Evolutionary conservation across 257 asterid species (phyloP), one percentile per base, ranked within the genome.

Genomic region (Dorcoceras hygrometricum): DNA sequence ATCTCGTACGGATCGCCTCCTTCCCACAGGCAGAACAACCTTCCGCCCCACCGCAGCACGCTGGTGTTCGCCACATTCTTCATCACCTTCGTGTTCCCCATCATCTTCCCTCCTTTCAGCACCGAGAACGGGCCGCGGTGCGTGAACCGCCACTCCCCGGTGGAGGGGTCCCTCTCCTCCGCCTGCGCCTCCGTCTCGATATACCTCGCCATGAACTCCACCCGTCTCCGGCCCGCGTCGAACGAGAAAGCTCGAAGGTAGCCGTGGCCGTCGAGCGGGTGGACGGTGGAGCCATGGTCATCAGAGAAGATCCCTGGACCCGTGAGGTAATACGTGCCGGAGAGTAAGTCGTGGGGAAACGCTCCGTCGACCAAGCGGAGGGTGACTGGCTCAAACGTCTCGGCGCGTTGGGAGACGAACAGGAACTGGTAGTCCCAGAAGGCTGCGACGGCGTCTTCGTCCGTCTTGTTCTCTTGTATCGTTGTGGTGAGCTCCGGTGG

Each of bases 61-160:
- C 99, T 93, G 26, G 99, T 93, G 25, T 93, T 93, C 2, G 99
- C 99, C n/a, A 93, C 99, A 78, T 93, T 93, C 72, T 93, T 93
- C 99, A 93, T 93, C 18, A 93, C 99, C 82, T 93, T 93, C 0
- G 99, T 90, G 2, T 93, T 93, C 31, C 99, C 99, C 34, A 88
- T 79, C 92, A 88, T 90, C 8, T 78, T 86, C 46, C 87, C 95
- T 0, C 99, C 97, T 74, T 85, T 90, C 53, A 93, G 29, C 31
- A 93, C 99, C 51, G 99, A 93, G 34, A 93, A 93, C 58, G 99
- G 99, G 9, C 99, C 99, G 0, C 99, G 92, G 78, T 93, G 97
- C 0, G 99, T 90, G 80, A 93, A 90, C 79, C 85, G 80, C 99
- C 99, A 93, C 84, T 60, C 79, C 3, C 95, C 99, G 2, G 95